Base-by-base conservation (phyloP, 2,329 filamentous ascomycete genomes). In the Drechslerella stenobrocha region DNA sequence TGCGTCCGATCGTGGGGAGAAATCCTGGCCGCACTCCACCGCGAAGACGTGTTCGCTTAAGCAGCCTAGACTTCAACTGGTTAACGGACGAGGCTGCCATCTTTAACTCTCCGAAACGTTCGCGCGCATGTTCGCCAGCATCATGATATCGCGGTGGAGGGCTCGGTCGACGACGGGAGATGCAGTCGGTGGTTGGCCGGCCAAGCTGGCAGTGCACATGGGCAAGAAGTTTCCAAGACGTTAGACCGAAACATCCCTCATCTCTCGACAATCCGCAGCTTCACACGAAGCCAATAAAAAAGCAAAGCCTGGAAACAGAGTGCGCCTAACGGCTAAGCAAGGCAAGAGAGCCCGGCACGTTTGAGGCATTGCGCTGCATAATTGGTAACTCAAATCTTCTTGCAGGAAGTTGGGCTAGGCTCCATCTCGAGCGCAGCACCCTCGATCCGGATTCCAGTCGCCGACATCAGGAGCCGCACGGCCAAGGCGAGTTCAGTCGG, bases 321-420 rank as follows among this genome's bases (percentile, higher is more conserved):
- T 30, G 61, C 55, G 53, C 55, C 50, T 67, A 55, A 67, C 55
- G 57, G 35, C 37, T 53, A 59, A 44, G 15, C 44, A 46, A 47
- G 47, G 55, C 55, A 32, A 66, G 60, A n/a, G 52, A 37, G 52
- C 42, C 53, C 53, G 45, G 52, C 44, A 24, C 40, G 18, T 40
- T 57, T 35, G 30, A 40, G 63, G 55, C 55, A 42, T 52, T 60
- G 45, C 55, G 42, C 7, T n/a, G 37, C 37, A 42, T 42, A 18
- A 60, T 60, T 56, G 53, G 61, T 37, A 67, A 60, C 56, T 35
- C 63, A 67, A 67, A 67, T 67, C 47, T 15, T 28, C 15, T 42
- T 52, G 48, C 50, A 55, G 42, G 34, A 34, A 42, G 37, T 42
- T n/a, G n/a, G n/a, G n/a, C 45, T 52, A 44, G 55, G 45, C 46